Conservation (phyloP, 2,329 filamentous ascomycete species). For the Epichloe gansuensis region DNA sequence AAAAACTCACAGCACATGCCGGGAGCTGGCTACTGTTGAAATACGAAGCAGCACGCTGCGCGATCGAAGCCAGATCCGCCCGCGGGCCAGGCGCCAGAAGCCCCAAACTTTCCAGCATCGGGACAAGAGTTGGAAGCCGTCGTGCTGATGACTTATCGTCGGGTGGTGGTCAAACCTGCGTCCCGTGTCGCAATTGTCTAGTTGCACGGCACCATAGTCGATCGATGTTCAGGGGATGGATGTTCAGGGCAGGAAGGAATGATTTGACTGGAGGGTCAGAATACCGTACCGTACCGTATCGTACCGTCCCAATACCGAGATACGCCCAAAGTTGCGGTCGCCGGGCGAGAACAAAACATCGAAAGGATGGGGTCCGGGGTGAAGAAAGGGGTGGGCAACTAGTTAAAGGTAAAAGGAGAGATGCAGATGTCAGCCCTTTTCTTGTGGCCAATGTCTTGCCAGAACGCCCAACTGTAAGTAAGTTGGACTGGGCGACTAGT, state of each 20-base stretch:
- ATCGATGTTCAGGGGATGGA: too few relatives aligned
- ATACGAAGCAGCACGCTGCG: not conserved
- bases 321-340: too few relatives aligned
- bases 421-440: not conserved
- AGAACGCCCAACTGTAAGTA: too few relatives aligned
- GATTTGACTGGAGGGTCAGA: not conserved
- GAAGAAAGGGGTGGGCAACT: too few relatives aligned
- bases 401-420: not conserved
- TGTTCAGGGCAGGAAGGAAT: too few relatives aligned
- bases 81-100: not conserved
- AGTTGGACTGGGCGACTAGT: too few relatives aligned
- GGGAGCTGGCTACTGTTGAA: not conserved
- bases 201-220: not conserved
- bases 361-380: too few relatives aligned
- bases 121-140: not conserved
- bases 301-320: not conserved
- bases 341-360: too few relatives aligned
- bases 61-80: not conserved
- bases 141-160: not conserved
- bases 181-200: not conserved
- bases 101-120: not conserved
- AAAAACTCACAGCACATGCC: slow-evolving; percentile 1
- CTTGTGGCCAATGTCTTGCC: not conserved
- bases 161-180: not conserved
- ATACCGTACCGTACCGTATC: not conserved